Conservation (phyloP, 192 early-diverging fungal genomes). For the Podila minutissima region DNA sequence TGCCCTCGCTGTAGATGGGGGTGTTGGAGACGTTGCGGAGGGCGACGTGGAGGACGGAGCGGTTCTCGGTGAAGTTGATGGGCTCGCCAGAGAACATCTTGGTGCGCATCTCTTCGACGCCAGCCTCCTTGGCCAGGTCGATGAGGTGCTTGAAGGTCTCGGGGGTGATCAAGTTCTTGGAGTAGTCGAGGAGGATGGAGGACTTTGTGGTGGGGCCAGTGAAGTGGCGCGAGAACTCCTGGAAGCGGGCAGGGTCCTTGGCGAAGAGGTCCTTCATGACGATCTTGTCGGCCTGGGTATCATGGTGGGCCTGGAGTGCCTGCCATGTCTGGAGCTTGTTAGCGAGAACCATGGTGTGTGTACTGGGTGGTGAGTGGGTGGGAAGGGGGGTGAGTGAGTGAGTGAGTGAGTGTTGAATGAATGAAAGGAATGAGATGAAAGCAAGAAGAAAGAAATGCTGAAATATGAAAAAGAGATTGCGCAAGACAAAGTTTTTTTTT, state of each 20-base stretch:
- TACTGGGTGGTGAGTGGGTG: neutral
- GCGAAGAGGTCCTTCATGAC: slow-evolving; percentile 86
- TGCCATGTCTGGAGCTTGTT: slow-evolving; percentile 86
- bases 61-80: slow-evolving; percentile 98
- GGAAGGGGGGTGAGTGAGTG: neutral
- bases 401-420: neutral
- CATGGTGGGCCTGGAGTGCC: slow-evolving; percentile 90
- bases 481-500: slow-evolving; percentile 2
- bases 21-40: slow-evolving; percentile 88
- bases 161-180: slow-evolving; percentile 93
- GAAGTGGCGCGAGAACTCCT: slow-evolving; percentile 80
- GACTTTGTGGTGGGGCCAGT: slow-evolving; percentile 65
- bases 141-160: slow-evolving; percentile 85
- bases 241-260: slow-evolving; percentile 80
- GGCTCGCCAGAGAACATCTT: slow-evolving; percentile 95
- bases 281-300: slow-evolving; percentile 75
- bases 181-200: slow-evolving; percentile 91
- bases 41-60: slow-evolving; percentile 96
- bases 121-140: slow-evolving; percentile 82
- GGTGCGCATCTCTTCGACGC: slow-evolving; percentile 87
- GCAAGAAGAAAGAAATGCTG: slow-evolving; percentile 2
- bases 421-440: slow-evolving; percentile 1
- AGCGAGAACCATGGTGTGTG: slow-evolving; percentile 70
- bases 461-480: neutral
- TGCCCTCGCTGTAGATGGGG: slow-evolving; percentile 88